A percentile compares a stretch with the other conserved stretches of the same genome.
Evolutionary conservation across 257 asterid genomes (phyloP).

Genomic region (Gentiana dahurica): DNA sequence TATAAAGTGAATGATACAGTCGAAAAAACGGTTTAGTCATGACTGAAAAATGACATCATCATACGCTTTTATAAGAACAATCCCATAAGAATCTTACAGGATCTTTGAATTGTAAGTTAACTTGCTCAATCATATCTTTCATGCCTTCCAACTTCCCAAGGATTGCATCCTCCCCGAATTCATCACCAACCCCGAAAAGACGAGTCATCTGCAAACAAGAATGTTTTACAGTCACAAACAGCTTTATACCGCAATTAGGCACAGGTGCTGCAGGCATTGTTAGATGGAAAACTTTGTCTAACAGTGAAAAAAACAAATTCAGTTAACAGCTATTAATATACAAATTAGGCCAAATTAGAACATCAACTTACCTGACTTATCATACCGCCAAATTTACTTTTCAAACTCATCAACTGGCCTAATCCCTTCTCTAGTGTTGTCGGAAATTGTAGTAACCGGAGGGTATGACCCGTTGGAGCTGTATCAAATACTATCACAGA

Average conservation of each 20-base stretch:
- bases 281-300: no score
- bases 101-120: slow-evolving; percentile 88
- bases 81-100: slow-evolving; percentile 45
- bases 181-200: slow-evolving; percentile 64
- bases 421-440: slow-evolving; percentile 94
- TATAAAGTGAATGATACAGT: no score
- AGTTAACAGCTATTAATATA: neutral
- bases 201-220: slow-evolving; percentile 57
- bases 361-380: slow-evolving; percentile 53
- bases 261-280: no score
- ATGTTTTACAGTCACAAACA: slow-evolving; percentile 5
- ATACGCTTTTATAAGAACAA: neutral
- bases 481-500: slow-evolving; percentile 93
- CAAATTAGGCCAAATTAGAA: neutral
- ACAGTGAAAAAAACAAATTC: no score
- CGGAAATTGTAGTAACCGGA: slow-evolving; percentile 91
- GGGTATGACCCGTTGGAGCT: slow-evolving; percentile 99
- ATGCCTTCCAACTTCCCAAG: slow-evolving; percentile 91
- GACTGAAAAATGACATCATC: no score
- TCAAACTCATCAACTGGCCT: slow-evolving; percentile 77
- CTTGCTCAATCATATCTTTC: slow-evolving; percentile 89
- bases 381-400: slow-evolving; percentile 86
- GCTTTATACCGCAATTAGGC: neutral
- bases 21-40: no score
- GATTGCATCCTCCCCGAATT: slow-evolving; percentile 77